These are phyloP conservation scores for Mycena olivaceomarginata DNA, from an alignment of 768 basidiomycete species.

Conservation along the genomic window DNA sequence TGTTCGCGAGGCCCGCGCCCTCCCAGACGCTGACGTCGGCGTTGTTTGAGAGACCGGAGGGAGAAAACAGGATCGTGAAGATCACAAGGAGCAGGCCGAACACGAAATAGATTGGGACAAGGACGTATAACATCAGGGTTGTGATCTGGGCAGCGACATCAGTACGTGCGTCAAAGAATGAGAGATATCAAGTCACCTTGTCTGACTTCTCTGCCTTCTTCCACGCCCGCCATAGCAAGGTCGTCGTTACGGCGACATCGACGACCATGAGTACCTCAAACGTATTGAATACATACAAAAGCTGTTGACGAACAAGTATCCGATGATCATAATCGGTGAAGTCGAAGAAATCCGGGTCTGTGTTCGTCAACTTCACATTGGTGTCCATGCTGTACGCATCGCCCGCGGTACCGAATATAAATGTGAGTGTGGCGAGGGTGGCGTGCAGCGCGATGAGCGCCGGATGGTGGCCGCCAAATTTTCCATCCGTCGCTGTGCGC, in stretches of 20 bases:
- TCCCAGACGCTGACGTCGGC: conserved; percentile 6
- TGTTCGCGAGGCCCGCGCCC: conserved; percentile 31
- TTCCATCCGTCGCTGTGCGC: conserved; percentile 35
- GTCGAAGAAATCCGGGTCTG: neutral
- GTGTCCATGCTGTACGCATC: conserved; percentile 32
- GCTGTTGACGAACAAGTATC: neutral
- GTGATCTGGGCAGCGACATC: conserved; percentile 27
- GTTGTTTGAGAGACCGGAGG: conserved; percentile 17
- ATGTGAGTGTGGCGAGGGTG: conserved; percentile 36
- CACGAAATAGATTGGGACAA: conserved; percentile 33
- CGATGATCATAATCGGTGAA: neutral
- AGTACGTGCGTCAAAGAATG: neutral
- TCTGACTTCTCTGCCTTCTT: conserved; percentile 30
- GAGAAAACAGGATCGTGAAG: conserved; percentile 43
- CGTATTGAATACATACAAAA: conserved; percentile 17
- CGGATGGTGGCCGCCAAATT: conserved; percentile 33
- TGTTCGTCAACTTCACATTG: conserved; percentile 16
- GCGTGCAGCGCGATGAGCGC: conserved; percentile 31
- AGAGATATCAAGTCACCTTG: conserved; percentile 14
- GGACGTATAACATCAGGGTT: conserved; percentile 27
- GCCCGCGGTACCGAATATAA: conserved; percentile 37
- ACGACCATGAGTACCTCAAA: conserved; percentile 38
- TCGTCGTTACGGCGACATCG: conserved; percentile 35
- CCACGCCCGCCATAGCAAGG: conserved; percentile 32
- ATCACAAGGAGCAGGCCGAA: conserved; percentile 32